Percentiles rank a stretch among this genome's conserved stretches.
Evolutionary conservation across 176 grass and related monocot genomes (phyloP).

Genomic region (Hyparrhenia diplandra): DNA sequence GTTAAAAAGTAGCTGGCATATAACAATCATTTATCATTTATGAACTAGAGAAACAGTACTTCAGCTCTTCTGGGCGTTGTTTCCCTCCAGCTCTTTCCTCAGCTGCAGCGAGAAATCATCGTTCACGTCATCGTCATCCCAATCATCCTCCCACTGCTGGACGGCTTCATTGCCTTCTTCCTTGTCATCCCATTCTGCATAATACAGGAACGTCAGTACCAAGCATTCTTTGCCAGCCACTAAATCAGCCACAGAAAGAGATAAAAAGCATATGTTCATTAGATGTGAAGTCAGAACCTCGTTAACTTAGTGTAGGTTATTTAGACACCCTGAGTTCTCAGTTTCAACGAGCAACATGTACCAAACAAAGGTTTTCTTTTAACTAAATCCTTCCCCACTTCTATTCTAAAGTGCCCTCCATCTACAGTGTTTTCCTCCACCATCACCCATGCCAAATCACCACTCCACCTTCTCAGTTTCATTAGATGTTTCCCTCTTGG

Average conservation of each 20-base stretch:
- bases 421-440: background rate
- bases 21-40: background rate
- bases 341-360: too few relatives aligned
- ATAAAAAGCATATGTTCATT: too few relatives aligned
- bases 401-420: background rate
- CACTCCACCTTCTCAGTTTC: too few relatives aligned
- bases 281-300: background rate
- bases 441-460: too few relatives aligned
- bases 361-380: too few relatives aligned
- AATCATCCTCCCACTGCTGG: slow-evolving; percentile 94
- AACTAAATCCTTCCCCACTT: background rate
- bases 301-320: background rate
- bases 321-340: background rate
- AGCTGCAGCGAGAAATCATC: slow-evolving; percentile 88
- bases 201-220: background rate
- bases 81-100: slow-evolving; percentile 75
- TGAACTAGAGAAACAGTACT: background rate
- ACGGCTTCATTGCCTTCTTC: slow-evolving; percentile 68
- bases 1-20: slow-evolving; percentile 14
- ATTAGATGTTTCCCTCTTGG: background rate
- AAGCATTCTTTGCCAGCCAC: background rate
- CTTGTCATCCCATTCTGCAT: slow-evolving; percentile 86
- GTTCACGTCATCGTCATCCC: slow-evolving; percentile 80
- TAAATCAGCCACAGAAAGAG: background rate
- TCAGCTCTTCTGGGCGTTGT: slow-evolving; percentile 59